Base-by-base conservation (phyloP, 331 rosid genomes). In the Arachis monticola region DNA sequence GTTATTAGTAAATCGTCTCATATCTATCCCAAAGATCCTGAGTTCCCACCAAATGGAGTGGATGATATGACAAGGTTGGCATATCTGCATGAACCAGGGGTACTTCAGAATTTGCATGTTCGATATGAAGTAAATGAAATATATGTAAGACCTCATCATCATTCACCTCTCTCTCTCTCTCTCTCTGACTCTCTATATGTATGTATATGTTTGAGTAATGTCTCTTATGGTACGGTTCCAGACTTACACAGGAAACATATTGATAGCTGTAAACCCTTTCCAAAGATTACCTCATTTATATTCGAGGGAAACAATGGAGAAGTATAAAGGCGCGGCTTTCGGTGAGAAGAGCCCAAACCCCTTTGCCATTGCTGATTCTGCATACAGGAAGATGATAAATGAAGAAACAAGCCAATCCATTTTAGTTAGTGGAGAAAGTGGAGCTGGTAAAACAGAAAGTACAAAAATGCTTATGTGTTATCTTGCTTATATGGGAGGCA, bases 371-470 rank as follows among this genome's bases (percentile, higher is more conserved):
- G 99, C 99, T 67, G 97, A 92, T 87, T 84, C 84, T 69, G 99
- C 99, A 67, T 96, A 92, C 85, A 92, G 88, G 77, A 78, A 67
- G 72, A 84, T 84, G 85, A 78, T 84, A 78, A 78, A 71, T 6
- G 88, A 84, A 55, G 85, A 17, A 81, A 41, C 12, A 59, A 92
- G 99, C 83, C 99, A 95, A 87, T 68, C 98, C 76, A 95, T 95
- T 87, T 85, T 95, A 85, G 99, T 95, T 46, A 95, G 98, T 82
- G 98, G 99, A 77, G 99, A 95, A 85, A 95, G 98, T 89, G 99
- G 99, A 82, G 98, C 99, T n/a, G 99, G 99, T 31, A 95, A 95
- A 89, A 95, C 99, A 38, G 99, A 95, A 76, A 90, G 99, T 67
- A 95, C 99, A 47, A 95, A 95, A 86, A 90, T 95, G 99, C 99